Conservation (phyloP, 495 filamentous ascomycete genomes). For the Trichoderma parareesei region DNA sequence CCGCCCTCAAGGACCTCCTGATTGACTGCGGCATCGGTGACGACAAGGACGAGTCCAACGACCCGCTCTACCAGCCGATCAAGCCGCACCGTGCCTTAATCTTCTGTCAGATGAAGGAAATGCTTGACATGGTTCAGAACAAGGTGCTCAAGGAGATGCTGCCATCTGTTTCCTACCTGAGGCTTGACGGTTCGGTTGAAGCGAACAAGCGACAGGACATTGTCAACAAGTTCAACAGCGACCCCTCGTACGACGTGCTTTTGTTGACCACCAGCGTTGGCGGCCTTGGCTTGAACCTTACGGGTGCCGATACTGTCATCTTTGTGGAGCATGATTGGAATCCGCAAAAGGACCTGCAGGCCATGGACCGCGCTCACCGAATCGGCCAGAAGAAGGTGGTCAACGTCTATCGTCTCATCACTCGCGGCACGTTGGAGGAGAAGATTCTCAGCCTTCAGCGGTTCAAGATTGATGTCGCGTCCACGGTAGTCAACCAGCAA, state of each 20-base stretch:
- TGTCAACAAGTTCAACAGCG: conserved; percentile 96
- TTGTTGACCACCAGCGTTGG: conserved; percentile 92
- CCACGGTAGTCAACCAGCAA: conserved; percentile 97
- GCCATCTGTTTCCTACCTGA: conserved; percentile 79
- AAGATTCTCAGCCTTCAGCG: conserved; percentile 98
- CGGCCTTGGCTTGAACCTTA: conserved; percentile 89
- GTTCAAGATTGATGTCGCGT: conserved; percentile 98
- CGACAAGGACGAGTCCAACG: conserved; percentile 57
- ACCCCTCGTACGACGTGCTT: conserved; percentile 88
- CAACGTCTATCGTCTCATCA: conserved; percentile 97
- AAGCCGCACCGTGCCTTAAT: conserved; percentile 91
- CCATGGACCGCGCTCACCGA: conserved; percentile 97
- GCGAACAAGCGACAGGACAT: conserved; percentile 87
- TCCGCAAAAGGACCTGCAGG: conserved; percentile 95
- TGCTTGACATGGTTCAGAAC: conserved; percentile 96
- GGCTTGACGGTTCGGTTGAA: conserved; percentile 87
- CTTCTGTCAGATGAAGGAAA: conserved; percentile 99
- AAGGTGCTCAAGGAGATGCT: conserved; percentile 80
- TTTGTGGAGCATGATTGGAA: conserved; percentile 99
- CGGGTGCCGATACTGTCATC: conserved; percentile 95
- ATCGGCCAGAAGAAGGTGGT: conserved; percentile 99
- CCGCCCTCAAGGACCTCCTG: conserved; percentile 78
- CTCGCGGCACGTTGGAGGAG: conserved; percentile 91
- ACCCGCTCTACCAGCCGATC: conserved; percentile 59
- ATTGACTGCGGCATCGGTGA: conserved; percentile 93